Conservation (phyloP, 331 rosid species). For the Saraca asoca region DNA sequence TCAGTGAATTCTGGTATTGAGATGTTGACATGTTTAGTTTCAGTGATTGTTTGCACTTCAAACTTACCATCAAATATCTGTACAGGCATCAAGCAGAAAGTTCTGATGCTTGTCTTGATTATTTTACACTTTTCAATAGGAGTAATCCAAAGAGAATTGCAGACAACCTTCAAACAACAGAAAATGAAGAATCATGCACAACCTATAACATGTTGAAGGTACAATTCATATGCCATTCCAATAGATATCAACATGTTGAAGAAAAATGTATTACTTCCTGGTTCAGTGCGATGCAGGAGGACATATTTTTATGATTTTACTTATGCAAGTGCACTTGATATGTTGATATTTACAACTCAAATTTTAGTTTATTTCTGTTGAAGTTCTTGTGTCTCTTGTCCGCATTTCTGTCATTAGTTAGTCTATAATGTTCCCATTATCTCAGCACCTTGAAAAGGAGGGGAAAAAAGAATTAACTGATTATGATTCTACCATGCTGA, state of each 20-base stretch:
- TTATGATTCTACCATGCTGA: not conserved
- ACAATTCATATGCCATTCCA: not conserved
- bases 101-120: not conserved
- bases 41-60: not conserved
- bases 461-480: not conserved
- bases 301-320: not conserved
- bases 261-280: too few relatives aligned
- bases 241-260: too few relatives aligned
- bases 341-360: not conserved
- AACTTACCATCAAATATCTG: too few relatives aligned
- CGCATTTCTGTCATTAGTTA: not conserved
- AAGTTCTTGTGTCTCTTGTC: not conserved
- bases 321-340: not conserved
- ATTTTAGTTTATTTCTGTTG: not conserved
- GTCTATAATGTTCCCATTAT: not conserved
- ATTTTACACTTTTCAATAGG: conserved; percentile 43
- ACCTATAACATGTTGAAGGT: conserved; percentile 82
- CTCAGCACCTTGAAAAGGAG: not conserved
- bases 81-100: not conserved
- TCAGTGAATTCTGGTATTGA: conserved; percentile 58
- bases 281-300: not conserved
- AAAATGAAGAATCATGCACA: conserved; percentile 73
- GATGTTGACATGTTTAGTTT: not conserved
- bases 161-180: conserved; percentile 40
- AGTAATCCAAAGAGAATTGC: conserved; percentile 60